Evolutionary conservation across 108 stramenopile genomes (phyloP), one percentile per base, ranked within the genome.

Genomic region (Nitzschia palea): DNA sequence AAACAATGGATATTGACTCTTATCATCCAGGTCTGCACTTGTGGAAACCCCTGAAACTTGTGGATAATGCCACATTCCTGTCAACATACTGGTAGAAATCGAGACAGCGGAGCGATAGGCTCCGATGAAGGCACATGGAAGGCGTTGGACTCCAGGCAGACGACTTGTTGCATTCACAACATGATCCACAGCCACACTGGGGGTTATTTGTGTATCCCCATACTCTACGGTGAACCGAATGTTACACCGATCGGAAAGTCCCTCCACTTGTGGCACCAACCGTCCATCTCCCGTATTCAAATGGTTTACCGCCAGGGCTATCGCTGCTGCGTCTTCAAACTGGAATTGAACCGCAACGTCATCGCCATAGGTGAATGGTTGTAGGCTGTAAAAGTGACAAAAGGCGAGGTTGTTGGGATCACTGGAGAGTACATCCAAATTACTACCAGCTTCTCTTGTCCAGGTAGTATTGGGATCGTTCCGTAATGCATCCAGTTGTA

Each of bases 91-190:
- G 9, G 70, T 81, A 15, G 82, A 80, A 18, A 79, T 81, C 4
- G 76, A 74, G 10, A 83, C 74, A 2, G 76, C 18, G 12, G 79
- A 80, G 14, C 70, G 34, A 28, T 32, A 55, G 20, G 67, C 80
- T 12, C 86, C 86, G 8, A 83, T 14, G 34, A 86, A 81, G 28
- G 80, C 86, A 57, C 78, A 73, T 4, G 86, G 77, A 45, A 53
- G 22, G 0, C 51, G 50, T 4, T 54, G 34, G 20, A 34, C 18
- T 9, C 35, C 26, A 25, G 31, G 23, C 8, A 22, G 22, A 1
- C 33, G 50, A 17, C 59, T 40, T 12, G 37, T 48, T 3, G 12
- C 20, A 2, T 57, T 31, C 28, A 57, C 28, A 15, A 65, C 56
- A 60, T 59, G 69, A 9, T 65, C 54, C 50, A 69, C 26, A 1